phyloP scores from a whole-genome alignment of 2,329 filamentous ascomycete species.

The Scytalidium sp. region DNA sequence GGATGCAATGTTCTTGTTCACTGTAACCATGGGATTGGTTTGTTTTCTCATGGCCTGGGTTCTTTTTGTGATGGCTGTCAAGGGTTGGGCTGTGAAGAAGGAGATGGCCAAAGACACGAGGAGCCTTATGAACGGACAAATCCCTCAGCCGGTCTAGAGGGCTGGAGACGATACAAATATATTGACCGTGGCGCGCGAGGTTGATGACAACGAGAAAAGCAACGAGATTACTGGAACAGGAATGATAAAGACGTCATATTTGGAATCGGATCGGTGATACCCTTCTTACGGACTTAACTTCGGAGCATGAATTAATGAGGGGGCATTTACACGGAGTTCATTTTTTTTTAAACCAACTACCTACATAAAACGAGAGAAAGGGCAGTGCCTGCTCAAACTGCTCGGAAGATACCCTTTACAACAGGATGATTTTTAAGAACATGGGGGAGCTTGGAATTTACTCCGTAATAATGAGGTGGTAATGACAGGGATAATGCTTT shows the following conservation, averaged over 20 bases:
- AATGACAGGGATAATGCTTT: neutral
- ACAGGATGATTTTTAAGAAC: neutral
- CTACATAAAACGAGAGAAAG: neutral
- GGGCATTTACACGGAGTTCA: neutral
- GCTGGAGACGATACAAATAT: neutral
- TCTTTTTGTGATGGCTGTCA: slow-evolving; percentile 73
- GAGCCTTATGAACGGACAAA: neutral
- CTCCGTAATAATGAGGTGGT: neutral
- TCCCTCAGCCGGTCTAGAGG: neutral
- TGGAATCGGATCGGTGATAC: neutral
- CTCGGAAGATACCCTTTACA: neutral
- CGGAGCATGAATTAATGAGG: neutral
- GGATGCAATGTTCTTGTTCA: slow-evolving; percentile 93
- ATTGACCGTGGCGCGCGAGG: neutral
- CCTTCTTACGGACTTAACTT: neutral
- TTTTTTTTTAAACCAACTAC: neutral
- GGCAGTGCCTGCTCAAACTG: neutral
- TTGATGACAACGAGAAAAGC: neutral
- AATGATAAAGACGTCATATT: neutral
- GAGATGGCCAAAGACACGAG: slow-evolving; percentile 20
- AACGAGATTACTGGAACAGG: neutral
- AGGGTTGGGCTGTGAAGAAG: slow-evolving; percentile 73
- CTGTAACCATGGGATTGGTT: slow-evolving; percentile 79
- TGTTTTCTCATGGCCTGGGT: slow-evolving; percentile 84
- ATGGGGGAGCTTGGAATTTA: neutral